phyloP scores from a whole-genome alignment of 768 basidiomycete species.

The Cystobasidium ongulense region DNA sequence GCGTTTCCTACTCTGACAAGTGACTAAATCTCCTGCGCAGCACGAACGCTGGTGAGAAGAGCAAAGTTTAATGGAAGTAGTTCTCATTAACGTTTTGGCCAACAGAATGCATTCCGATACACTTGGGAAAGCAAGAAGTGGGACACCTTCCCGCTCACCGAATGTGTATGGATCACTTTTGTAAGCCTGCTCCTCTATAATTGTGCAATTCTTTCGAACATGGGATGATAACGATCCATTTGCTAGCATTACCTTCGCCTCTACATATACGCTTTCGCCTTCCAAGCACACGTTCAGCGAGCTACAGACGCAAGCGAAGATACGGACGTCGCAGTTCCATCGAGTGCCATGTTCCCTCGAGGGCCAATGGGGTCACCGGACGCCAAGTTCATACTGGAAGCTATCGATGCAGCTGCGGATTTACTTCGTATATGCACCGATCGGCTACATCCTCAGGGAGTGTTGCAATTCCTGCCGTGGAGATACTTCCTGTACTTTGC shows the following conservation, averaged over 20 bases:
- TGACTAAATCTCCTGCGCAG: not conserved
- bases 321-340: slow-evolving; percentile 27
- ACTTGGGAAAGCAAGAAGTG: slow-evolving; percentile 27
- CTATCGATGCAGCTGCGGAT: slow-evolving; percentile 38
- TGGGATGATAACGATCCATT: not conserved
- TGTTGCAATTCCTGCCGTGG: slow-evolving; percentile 36
- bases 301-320: not conserved
- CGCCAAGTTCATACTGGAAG: slow-evolving; percentile 39
- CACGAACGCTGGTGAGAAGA: not conserved
- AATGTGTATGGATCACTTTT: slow-evolving; percentile 29
- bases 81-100: not conserved
- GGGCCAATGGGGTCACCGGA: slow-evolving; percentile 35
- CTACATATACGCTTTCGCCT: slow-evolving; percentile 37
- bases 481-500: slow-evolving; percentile 35
- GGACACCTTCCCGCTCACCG: slow-evolving; percentile 25
- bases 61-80: not conserved
- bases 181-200: not conserved
- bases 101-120: slow-evolving; percentile 28
- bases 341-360: slow-evolving; percentile 32
- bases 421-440: slow-evolving; percentile 36
- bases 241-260: slow-evolving; percentile 27
- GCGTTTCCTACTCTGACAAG: slow-evolving; percentile 24
- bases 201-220: not conserved
- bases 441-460: slow-evolving; percentile 37
- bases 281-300: slow-evolving; percentile 36